Base-by-base conservation (phyloP, 2,329 filamentous ascomycete species). In the Penicillium italicum region DNA sequence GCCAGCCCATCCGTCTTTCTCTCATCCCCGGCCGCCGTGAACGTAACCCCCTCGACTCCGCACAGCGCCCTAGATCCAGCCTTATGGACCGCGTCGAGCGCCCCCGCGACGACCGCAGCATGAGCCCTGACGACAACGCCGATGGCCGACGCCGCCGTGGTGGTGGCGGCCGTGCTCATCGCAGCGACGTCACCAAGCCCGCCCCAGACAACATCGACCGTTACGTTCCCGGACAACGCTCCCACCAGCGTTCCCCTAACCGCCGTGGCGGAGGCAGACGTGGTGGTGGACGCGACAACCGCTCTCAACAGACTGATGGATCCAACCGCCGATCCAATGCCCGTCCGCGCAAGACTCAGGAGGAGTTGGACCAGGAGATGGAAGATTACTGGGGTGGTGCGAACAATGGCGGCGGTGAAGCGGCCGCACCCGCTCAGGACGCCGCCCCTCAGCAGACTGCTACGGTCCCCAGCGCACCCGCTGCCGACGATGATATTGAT, bases 341-440 rank as follows among this genome's bases (percentile, higher is more conserved):
- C 22, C 82, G 90, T 46, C 81, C 85, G 2, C 88, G 85, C 75
- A 96, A 96, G 82, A 96, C 92, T 0, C 88, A 91, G 63, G 90
- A 96, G 66, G 90, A 97, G 71, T 80, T 97, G 38, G 92, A 97
- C 72, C 90, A 90, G n/a, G 92, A 97, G 76, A 97, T 97, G 92
- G 91, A 87, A 30, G 90, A 96, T 69, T 97, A 97, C 74, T 97
- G 91, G 79, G 86, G 82, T 30, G 77, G 76, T 26, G 72, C 73
- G 36, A 72, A 58, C 48, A 59, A 66, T 45, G 69, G 66, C 54
- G 72, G 65, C 44, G 69, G 75, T 45, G 74, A 69, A 49, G 67
- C 69, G 18, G 64, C 69, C 10, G 69, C 72, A 28, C 64, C 74
- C 22, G 64, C 66, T 53, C 68, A 67, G 36, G 67, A 55, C 57